These are phyloP conservation scores for Colletotrichum liriopes DNA, from an alignment of 2,329 filamentous ascomycete species.

Conservation along the genomic window DNA sequence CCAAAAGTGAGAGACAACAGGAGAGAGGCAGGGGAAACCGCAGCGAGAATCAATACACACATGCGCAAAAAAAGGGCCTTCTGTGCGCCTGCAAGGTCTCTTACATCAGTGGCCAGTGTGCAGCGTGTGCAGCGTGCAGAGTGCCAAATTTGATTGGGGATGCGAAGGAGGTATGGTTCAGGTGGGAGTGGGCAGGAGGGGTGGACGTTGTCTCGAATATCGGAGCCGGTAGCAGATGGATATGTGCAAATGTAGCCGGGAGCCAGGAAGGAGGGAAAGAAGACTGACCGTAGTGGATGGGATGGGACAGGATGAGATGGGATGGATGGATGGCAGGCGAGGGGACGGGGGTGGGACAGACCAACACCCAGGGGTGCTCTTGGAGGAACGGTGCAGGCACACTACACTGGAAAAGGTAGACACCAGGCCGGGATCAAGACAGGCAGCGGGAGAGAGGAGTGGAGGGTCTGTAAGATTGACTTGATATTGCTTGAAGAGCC, in stretches of 20 bases:
- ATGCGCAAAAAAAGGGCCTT: background rate
- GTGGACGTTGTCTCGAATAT: conserved; percentile 42
- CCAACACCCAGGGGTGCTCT: conserved; percentile 23
- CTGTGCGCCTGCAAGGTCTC: background rate
- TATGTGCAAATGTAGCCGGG: conserved; percentile 36
- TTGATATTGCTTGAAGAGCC: conserved; percentile 17
- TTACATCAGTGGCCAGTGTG: background rate
- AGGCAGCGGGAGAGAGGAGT: conserved; percentile 24
- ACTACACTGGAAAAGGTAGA: conserved; percentile 13
- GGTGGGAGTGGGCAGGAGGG: conserved; percentile 41
- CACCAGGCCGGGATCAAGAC: conserved; percentile 22
- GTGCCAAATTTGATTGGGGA: conserved; percentile 41
- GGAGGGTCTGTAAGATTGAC: conserved; percentile 28
- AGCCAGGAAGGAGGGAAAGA: conserved; percentile 36
- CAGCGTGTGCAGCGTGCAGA: conserved; percentile 6
- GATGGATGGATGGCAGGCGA: conserved; percentile 20
- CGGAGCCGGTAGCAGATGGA: conserved; percentile 40
- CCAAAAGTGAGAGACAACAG: conserved; percentile 24
- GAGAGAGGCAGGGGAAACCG: background rate
- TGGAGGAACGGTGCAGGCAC: background rate
- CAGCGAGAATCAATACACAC: background rate
- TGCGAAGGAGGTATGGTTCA: conserved; percentile 43
- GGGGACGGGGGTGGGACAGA: conserved; percentile 15
- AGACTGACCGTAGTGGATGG: conserved; percentile 14
- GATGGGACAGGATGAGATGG: conserved; percentile 17